Base-by-base conservation (phyloP, 106 monocot genomes). In the Gastrodia elata region DNA sequence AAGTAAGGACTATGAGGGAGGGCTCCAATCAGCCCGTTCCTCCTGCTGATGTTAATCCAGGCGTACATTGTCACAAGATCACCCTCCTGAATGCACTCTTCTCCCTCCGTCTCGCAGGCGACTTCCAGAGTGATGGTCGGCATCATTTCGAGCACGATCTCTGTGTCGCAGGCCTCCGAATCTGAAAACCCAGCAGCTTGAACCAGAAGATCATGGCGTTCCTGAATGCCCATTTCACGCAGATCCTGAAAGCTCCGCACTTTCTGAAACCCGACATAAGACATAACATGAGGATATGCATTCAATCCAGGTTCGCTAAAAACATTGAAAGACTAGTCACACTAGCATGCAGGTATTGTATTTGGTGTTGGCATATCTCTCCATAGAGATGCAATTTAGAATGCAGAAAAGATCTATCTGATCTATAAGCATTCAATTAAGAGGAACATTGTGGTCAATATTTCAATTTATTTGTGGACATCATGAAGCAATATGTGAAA, bases 71-170 rank as follows among this genome's bases (percentile, higher is more conserved):
- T 89, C 24, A 97, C 92, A 11, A 97, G 38, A 36, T 97, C 96
- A 41, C 92, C 90, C 69, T 92, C 92, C 81, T 97, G 96, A n/a
- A 97, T 86, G 25, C 90, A 90, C 71, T 97, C 89, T 81, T 96
- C 96, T 15, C 96, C 96, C 82, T 96, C 96, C 0, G 96, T 97
- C 68, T 92, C 92, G 61, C 87, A 88, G 15, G 87, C 84, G 38
- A 97, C 83, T 8, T 97, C 96, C 0, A 92, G 68, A 6, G 84
- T 76, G 25, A 97, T 69, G 25, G 87, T 83, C 28, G 96, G 96
- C 73, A 97, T 84, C 87, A 87, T 92, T 40, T 88, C 88, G 7
- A 97, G 83, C 26, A 97, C 92, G 2, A 61, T 32, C 71, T 90
- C 90, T 0, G 88, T 81, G 55, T 97, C 86, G 14, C 78, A 81